Evolutionary conservation across 176 grass and related monocot species (phyloP), one percentile per base, ranked within the genome.

Genomic region (Echinochloa phyllopogon): DNA sequence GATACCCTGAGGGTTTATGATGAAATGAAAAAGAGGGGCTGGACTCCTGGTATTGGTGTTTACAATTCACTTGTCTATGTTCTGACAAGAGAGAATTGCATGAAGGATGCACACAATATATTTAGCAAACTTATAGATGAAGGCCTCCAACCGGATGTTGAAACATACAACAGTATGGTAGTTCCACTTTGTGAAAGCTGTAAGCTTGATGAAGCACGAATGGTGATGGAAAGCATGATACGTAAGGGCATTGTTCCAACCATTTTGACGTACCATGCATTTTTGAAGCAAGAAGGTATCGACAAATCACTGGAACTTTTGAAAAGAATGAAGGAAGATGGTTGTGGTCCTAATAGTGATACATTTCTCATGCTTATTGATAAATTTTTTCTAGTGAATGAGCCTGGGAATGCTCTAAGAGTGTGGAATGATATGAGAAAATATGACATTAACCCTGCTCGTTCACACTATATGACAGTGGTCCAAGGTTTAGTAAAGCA

Each of bases 81-180:
- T 52, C 85, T 98, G 40, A 92, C 91, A 59, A 92, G 65, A 90
- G 91, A 98, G 82, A 98, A 95, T 80, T 98, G 96, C 82, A 77
- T 95, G 89, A 95, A 91, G 59, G 91, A 95, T 70, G 93, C 87
- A 53, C 88, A 87, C 29, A 98, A 94, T 90, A 85, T 98, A 82
- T 95, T 98, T 24, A 85, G 70, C 47, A 94, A 86, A 85, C 91
- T 98, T 66, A 57, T 25, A 49, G 87, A 90, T 79, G 87, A 85
- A 86, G 91, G 85, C 41, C 77, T 95, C 52, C 77, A 87, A 74
- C 96, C 87, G 5, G 83, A 89, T 83, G 87, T 89, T 40, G 87
- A 92, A 87, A 95, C 96, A 71, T 98, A 92, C 86, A 92, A 98
- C 55, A 88, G 39, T 84, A 98, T 98, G 89, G 89, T 95, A 89